These are phyloP conservation scores for Austroboletus festivus DNA, from an alignment of 768 basidiomycete genomes.

Conservation along the genomic window DNA sequence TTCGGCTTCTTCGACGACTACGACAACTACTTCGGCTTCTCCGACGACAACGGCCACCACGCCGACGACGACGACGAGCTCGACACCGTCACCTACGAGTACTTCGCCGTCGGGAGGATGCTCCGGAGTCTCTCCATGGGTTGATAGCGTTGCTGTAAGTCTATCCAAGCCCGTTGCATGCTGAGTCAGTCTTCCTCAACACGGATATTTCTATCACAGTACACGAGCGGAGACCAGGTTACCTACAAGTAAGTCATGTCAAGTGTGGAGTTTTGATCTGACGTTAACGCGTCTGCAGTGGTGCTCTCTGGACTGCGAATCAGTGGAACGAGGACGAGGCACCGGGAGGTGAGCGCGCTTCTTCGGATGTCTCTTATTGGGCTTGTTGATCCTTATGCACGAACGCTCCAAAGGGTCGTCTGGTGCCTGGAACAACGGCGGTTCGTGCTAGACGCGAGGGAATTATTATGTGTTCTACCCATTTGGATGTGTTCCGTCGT, in stretches of 20 bases:
- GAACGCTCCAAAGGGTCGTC: constrained; percentile 37
- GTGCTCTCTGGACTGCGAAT: constrained; percentile 46
- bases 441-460: no score
- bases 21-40: constrained; percentile 16
- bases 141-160: constrained; percentile 34
- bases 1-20: constrained; percentile 21
- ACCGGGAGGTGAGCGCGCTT: constrained; percentile 24
- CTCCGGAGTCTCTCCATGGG: constrained; percentile 42
- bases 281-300: constrained; percentile 28
- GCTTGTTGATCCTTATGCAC: not conserved
- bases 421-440: constrained; percentile 57
- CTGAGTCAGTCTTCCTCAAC: not conserved
- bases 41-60: constrained; percentile 15
- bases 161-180: no score
- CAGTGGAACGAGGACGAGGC: constrained; percentile 44
- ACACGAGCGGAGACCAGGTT: constrained; percentile 39
- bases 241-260: constrained; percentile 37
- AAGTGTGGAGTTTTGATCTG: constrained; percentile 32
- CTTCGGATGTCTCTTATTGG: not conserved
- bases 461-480: no score
- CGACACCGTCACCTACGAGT: constrained; percentile 20
- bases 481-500: no score
- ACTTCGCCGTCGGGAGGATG: constrained; percentile 36
- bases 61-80: constrained; percentile 11
- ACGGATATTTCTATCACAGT: constrained; percentile 34